Evolutionary conservation across 1,284 basidiomycete genomes (phyloP).

Genomic region (Trichosporon faecale): DNA sequence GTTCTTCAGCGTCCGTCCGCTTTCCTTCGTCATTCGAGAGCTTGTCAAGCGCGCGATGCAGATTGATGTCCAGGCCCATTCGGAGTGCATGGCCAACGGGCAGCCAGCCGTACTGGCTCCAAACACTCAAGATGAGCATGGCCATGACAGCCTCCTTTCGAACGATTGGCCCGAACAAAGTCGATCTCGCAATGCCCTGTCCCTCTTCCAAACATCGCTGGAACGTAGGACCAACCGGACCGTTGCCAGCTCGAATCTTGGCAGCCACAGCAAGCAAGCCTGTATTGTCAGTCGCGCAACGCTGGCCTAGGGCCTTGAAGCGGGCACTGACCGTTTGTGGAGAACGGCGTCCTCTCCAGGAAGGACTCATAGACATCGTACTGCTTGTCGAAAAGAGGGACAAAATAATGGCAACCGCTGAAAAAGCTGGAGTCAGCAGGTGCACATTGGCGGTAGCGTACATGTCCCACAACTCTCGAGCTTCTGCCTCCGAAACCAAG

Average conservation of each 20-base stretch:
- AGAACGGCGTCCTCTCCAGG: constrained; percentile 86
- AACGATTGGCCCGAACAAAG: constrained; percentile 84
- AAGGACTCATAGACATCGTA: constrained; percentile 88
- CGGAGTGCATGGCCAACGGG: constrained; percentile 82
- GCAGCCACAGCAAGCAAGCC: constrained; percentile 79
- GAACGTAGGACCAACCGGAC: constrained; percentile 75
- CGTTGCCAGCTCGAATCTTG: constrained; percentile 84
- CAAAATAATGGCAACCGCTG: constrained; percentile 89
- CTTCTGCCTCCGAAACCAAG: constrained; percentile 72
- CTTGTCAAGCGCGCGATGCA: constrained; percentile 85
- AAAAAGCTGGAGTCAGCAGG: constrained; percentile 67
- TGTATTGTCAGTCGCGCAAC: constrained; percentile 6
- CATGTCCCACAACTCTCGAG: constrained; percentile 80
- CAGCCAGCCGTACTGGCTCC: constrained; percentile 91
- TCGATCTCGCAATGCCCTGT: constrained; percentile 86
- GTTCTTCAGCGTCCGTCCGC: constrained; percentile 75
- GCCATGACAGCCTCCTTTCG: constrained; percentile 93
- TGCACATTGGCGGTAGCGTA: constrained; percentile 56
- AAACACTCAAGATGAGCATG: constrained; percentile 84
- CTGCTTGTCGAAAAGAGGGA: constrained; percentile 81
- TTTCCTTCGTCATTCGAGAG: constrained; percentile 59
- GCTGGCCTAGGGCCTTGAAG: no score
- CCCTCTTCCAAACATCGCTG: constrained; percentile 89
- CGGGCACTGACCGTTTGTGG: constrained; percentile 52
- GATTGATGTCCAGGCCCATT: constrained; percentile 87